Base-by-base conservation (phyloP, 768 basidiomycete species). In the Agaricus blazei region DNA sequence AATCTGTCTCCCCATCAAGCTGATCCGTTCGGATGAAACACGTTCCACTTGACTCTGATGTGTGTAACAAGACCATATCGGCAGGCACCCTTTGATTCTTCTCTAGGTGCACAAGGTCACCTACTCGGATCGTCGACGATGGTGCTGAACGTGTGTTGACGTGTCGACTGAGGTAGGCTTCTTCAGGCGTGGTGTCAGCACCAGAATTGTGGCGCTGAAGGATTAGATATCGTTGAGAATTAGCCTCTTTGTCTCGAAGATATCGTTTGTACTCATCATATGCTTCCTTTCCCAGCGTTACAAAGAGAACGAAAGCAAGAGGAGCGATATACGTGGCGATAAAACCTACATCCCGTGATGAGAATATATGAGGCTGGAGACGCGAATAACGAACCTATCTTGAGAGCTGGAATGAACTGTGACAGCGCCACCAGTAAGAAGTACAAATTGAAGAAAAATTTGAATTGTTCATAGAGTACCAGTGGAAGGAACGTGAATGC, bases 391-490 rank as follows among this genome's bases (percentile, higher is more conserved):
- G 45, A 51, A 93, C 94, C 95, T 57, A 97, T 99, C 74, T 93
- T 94, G 57, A 99, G 81, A 0, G 94, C 90, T 12, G 97, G 97
- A 15, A 99, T 75, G 66, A 99, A 97, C 70, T 98, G 97, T 8
- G 90, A 93, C 7, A 98, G 77, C 0, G 97, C 97, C 37, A 99
- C 97, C 24, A 98, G 85, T 9, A 98, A 82, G 67, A 99, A 99
- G 70, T 98, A 99, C 6, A 98, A 79, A 67, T 98, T 99, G 84
- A 97, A 98, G 76, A 99, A 99, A 78, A 96, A 98, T 71, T 98
- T 98, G 87, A 98, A 99, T 68, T 98, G 96, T 69, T 98, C 95
- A 70, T 98, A 98, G 68, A 98, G 84, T 44, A 98, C 95, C 60
- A 98, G 82, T 3, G 97, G 97, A 9, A 99, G 81, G 77, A 99